Percentiles rank a stretch among this genome's conserved stretches.
These are phyloP conservation scores for Auricularia sp. DNA, from an alignment of 768 basidiomycete species.

Conservation along the genomic window DNA sequence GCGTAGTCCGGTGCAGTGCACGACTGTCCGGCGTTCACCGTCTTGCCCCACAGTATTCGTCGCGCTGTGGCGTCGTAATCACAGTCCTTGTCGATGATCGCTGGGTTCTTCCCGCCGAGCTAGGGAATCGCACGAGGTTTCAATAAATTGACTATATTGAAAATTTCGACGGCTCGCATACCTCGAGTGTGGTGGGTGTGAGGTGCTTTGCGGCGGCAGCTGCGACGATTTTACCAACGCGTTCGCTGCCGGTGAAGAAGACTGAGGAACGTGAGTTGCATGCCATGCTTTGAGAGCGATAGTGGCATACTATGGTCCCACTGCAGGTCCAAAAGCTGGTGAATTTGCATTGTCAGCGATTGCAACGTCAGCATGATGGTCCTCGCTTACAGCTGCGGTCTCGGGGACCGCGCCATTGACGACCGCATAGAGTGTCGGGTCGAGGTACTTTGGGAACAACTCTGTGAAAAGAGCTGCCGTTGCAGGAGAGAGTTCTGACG, in stretches of 20 bases:
- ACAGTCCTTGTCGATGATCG: constrained; percentile 57
- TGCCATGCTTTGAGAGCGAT: not conserved
- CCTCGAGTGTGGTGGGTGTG: constrained; percentile 55
- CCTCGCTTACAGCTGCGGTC: constrained; percentile 38
- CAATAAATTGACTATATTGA: not conserved
- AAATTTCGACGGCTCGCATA: constrained; percentile 13
- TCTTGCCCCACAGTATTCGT: constrained; percentile 77
- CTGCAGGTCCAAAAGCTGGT: constrained; percentile 52
- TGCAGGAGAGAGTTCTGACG: constrained; percentile 57
- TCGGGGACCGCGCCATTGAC: constrained; percentile 61
- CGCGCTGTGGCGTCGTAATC: constrained; percentile 57
- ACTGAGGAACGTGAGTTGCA: constrained; percentile 9
- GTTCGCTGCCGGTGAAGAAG: constrained; percentile 34
- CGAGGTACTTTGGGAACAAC: constrained; percentile 67
- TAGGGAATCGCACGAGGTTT: not conserved
- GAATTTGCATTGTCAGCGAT: not conserved
- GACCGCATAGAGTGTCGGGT: constrained; percentile 50
- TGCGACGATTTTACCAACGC: constrained; percentile 58
- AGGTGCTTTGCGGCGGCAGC: constrained; percentile 67
- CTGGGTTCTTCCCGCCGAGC: constrained; percentile 52
- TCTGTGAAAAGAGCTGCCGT: constrained; percentile 50
- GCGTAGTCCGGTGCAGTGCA: constrained; percentile 54
- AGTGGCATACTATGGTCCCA: constrained; percentile 47
- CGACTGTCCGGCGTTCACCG: constrained; percentile 63
- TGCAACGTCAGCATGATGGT: not conserved